phyloP scores from a whole-genome alignment of 768 basidiomycete genomes.

The Lactarius hatsudake region DNA sequence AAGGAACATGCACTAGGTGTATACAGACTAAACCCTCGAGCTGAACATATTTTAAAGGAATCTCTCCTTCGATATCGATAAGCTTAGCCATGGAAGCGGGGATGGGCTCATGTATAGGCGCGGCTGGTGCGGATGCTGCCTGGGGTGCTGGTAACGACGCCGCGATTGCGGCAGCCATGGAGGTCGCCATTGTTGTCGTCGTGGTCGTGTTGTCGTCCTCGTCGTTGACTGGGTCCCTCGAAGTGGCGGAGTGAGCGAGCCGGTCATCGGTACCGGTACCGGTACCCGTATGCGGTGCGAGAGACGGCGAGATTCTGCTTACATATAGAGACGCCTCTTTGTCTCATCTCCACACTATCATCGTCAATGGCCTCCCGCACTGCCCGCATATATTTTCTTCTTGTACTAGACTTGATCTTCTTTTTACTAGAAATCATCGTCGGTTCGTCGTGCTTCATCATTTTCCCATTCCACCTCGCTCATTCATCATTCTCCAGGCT shows the following conservation, averaged over 20 bases:
- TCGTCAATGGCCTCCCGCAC: slow-evolving; percentile 60
- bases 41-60: slow-evolving; percentile 75
- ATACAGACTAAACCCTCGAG: slow-evolving; percentile 78
- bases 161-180: slow-evolving; percentile 92
- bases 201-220: not conserved
- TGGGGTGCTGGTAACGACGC: slow-evolving; percentile 73
- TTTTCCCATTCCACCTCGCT: slow-evolving; percentile 7
- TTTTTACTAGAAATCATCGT: slow-evolving; percentile 83
- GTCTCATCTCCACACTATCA: slow-evolving; percentile 6
- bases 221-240: too few relatives aligned
- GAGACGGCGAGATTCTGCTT: not conserved
- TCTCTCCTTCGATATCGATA: slow-evolving; percentile 91
- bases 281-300: not conserved
- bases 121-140: slow-evolving; percentile 56
- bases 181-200: slow-evolving; percentile 55
- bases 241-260: too few relatives aligned
- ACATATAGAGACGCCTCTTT: not conserved
- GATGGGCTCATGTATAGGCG: slow-evolving; percentile 78
- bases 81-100: slow-evolving; percentile 91
- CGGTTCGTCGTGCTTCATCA: slow-evolving; percentile 43
- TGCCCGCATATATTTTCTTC: slow-evolving; percentile 68
- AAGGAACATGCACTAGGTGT: not conserved
- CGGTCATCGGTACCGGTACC: too few relatives aligned
- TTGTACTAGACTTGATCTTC: slow-evolving; percentile 82
- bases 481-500: slow-evolving; percentile 48